Conservation (phyloP, 2,329 filamentous ascomycete species). For the Penicillium sclerotigenum region DNA sequence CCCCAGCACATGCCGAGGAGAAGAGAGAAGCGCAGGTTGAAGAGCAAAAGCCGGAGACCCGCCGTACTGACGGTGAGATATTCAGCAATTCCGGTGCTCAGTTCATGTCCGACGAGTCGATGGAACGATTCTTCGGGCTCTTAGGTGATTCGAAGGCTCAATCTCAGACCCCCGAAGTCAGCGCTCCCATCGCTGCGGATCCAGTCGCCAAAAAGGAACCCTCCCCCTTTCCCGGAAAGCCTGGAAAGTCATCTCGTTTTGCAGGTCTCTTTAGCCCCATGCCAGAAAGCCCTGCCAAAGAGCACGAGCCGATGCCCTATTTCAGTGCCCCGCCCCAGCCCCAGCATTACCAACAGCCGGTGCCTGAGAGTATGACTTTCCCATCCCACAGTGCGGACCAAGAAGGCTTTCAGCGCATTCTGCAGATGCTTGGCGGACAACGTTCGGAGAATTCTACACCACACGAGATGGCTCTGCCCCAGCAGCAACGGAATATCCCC, state of each 20-base stretch:
- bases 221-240: constrained; percentile 48
- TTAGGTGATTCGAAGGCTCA: constrained; percentile 50
- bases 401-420: constrained; percentile 77
- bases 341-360: constrained; percentile 27
- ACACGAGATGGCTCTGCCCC: constrained; percentile 36
- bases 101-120: constrained; percentile 62
- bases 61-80: constrained; percentile 49
- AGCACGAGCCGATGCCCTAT: constrained; percentile 27
- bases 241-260: constrained; percentile 74
- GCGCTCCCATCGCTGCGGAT: constrained; percentile 37
- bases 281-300: constrained; percentile 52
- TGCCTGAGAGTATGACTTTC: constrained; percentile 1
- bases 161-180: constrained; percentile 39
- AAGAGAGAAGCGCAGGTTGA: constrained; percentile 42
- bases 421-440: constrained; percentile 71
- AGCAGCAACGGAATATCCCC: constrained; percentile 30
- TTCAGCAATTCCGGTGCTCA: constrained; percentile 56
- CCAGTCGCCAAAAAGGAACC: constrained; percentile 45
- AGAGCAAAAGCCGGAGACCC: constrained; percentile 39
- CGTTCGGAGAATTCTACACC: constrained; percentile 47
- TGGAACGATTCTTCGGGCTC: constrained; percentile 74
- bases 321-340: constrained; percentile 17
- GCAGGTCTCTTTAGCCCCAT: constrained; percentile 71
- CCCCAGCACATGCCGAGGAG: constrained; percentile 39
- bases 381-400: constrained; percentile 64